Evolutionary conservation across 345 rosid genomes (phyloP).

Genomic region (Hypericum perforatum): DNA sequence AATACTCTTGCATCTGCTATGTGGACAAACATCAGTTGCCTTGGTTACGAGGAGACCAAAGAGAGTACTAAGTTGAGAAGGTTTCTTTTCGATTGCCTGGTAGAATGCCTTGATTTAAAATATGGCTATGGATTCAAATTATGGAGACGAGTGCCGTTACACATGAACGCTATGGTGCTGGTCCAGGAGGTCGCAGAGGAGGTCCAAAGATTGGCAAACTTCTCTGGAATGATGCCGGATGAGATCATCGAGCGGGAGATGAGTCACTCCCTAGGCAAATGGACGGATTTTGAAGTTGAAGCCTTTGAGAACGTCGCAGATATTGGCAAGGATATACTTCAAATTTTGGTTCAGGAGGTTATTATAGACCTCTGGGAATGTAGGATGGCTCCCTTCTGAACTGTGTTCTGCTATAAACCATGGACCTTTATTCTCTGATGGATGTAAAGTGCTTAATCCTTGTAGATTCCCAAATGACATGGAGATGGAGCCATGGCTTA

Average conservation of each 20-base stretch:
- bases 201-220: slow-evolving; percentile 47
- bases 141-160: slow-evolving; percentile 33
- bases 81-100: slow-evolving; percentile 55
- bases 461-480: slow-evolving; percentile 13
- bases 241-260: slow-evolving; percentile 55
- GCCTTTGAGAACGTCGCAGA: slow-evolving; percentile 45
- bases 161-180: slow-evolving; percentile 29
- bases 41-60: slow-evolving; percentile 32
- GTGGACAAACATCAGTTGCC: slow-evolving; percentile 20
- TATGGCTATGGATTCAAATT: slow-evolving; percentile 35
- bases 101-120: slow-evolving; percentile 59
- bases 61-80: slow-evolving; percentile 30
- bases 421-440: slow-evolving; percentile 7
- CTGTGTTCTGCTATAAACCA: background rate
- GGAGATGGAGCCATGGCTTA: background rate
- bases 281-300: slow-evolving; percentile 60
- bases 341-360: slow-evolving; percentile 47
- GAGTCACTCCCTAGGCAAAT: slow-evolving; percentile 53
- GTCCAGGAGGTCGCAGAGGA: slow-evolving; percentile 46
- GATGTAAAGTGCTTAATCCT: slow-evolving; percentile 2
- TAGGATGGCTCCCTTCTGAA: slow-evolving; percentile 3
- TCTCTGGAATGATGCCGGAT: slow-evolving; percentile 38
- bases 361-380: slow-evolving; percentile 29
- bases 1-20: slow-evolving; percentile 39
- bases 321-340: slow-evolving; percentile 48